These are phyloP conservation scores for Trypanosoma platydactyli DNA, from an alignment of 208 protist genomes.

Conservation along the genomic window DNA sequence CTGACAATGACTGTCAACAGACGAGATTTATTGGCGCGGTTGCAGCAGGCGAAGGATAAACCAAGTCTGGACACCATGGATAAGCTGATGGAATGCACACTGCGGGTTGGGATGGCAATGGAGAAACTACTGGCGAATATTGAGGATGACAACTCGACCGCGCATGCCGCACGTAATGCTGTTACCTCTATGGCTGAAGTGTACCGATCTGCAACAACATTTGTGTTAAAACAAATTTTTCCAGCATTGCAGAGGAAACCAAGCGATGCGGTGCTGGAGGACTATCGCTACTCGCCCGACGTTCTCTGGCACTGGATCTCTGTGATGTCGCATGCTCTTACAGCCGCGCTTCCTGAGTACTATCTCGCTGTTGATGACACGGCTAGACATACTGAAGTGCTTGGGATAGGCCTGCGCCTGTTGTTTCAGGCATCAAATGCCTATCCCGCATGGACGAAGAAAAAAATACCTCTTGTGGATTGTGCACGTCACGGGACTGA, in stretches of 20 bases:
- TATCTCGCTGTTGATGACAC: conserved; percentile 55
- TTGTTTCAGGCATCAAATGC: conserved; percentile 34
- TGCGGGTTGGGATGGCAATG: conserved; percentile 12
- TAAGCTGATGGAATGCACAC: background rate
- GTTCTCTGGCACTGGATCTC: conserved; percentile 24
- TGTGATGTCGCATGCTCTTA: conserved; percentile 40
- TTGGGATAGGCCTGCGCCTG: conserved; percentile 54
- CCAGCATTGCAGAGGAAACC: background rate
- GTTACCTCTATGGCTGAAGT: background rate
- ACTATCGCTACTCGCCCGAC: background rate
- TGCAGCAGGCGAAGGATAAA: background rate
- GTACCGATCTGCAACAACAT: conserved; percentile 9
- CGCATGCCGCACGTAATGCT: background rate
- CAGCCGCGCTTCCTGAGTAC: conserved; percentile 60
- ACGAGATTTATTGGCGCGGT: background rate
- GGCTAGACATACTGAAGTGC: conserved; percentile 32
- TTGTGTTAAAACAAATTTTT: background rate
- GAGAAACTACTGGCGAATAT: background rate
- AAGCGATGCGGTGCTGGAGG: background rate
- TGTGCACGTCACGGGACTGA: conserved; percentile 13
- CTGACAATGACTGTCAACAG: background rate
- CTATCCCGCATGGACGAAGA: conserved; percentile 16
- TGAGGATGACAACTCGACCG: background rate
- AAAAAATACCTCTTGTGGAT: conserved; percentile 15
- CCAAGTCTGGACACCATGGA: background rate